phyloP scores from a whole-genome alignment of 2,329 filamentous ascomycete species.

The Xylariales sp. region DNA sequence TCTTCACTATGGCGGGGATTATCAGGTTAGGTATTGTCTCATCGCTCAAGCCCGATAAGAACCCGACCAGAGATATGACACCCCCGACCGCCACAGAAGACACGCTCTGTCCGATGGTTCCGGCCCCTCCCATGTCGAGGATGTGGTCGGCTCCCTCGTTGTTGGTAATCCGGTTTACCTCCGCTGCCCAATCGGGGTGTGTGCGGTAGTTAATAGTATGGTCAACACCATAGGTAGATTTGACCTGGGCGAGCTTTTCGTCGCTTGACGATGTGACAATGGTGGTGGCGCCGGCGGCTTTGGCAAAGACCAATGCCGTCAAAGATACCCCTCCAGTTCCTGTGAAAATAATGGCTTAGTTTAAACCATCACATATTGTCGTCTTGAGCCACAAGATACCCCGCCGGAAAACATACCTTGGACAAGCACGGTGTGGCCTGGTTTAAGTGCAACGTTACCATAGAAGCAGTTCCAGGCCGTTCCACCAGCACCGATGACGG shows the following conservation, averaged over 20 bases:
- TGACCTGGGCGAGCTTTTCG: background rate
- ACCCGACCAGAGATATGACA: background rate
- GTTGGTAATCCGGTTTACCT: background rate
- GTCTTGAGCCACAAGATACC: too few relatives aligned
- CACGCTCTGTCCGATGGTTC: background rate
- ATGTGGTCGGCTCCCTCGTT: background rate
- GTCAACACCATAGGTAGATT: background rate
- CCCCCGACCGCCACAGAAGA: background rate
- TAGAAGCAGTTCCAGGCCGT: constrained; percentile 25
- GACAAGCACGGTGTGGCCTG: background rate
- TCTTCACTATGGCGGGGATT: constrained; percentile 20
- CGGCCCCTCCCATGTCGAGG: background rate
- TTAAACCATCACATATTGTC: too few relatives aligned
- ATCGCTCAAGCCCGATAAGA: background rate
- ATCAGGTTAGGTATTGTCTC: background rate
- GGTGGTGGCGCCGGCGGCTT: constrained; percentile 33
- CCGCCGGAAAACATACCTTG: too few relatives aligned
- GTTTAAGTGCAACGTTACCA: background rate
- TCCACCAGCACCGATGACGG: constrained; percentile 36
- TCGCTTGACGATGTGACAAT: background rate
- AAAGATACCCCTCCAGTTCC: constrained; percentile 44
- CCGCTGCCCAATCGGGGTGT: background rate
- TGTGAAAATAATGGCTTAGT: too few relatives aligned
- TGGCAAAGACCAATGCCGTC: constrained; percentile 39
- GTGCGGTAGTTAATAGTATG: background rate